Base-by-base conservation (phyloP, 768 basidiomycete species). In the Auriscalpium orientale region DNA sequence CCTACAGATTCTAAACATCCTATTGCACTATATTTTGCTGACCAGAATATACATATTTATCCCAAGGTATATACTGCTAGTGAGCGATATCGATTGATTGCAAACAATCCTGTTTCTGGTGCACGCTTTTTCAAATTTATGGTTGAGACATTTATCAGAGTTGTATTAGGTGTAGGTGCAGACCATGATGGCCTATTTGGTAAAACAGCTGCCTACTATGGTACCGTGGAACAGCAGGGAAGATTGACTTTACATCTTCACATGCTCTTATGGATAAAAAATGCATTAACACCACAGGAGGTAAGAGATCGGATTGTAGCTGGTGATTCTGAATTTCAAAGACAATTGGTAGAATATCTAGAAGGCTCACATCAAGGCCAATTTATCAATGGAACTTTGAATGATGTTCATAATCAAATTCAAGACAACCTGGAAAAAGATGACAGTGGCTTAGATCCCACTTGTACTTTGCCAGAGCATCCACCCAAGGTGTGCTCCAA, bases 191-290 rank as follows among this genome's bases (percentile, higher is more conserved):
- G 62, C 0, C 12, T 64, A 13, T 60, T 54, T 56, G 64, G 65
- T 4, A 22, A 61, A 4, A 63, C 60, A 5, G 22, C 55, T 11
- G 56, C 48, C 16, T 64, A 61, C 34, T 66, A 64, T 56, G 65
- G 63, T 2, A 65, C 60, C 7, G 28, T 28, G 28, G 28, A 28
- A 28, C 28, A 28, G 4, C 28, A 28, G 28, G 28, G 28, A 5
- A n/a, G 65, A 61, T 0, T 56, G 63, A 64, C 66, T 12, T 53
- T 67, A 18, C 64, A 67, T 53, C 28, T 64, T 0, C 66, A 67
- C 48, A 11, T 57, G n/a, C 35, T 63, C 15, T 16, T 63, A 21
- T 64, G 57, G 60, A 54, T 65, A 9, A n/a, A 53, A 16, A 40
- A 49, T 8, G 46, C 51, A 7, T 44, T 53, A 9, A 49, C 49